Conservation (phyloP, 139 green algal genomes). For the Mychonastes homosphaera region DNA sequence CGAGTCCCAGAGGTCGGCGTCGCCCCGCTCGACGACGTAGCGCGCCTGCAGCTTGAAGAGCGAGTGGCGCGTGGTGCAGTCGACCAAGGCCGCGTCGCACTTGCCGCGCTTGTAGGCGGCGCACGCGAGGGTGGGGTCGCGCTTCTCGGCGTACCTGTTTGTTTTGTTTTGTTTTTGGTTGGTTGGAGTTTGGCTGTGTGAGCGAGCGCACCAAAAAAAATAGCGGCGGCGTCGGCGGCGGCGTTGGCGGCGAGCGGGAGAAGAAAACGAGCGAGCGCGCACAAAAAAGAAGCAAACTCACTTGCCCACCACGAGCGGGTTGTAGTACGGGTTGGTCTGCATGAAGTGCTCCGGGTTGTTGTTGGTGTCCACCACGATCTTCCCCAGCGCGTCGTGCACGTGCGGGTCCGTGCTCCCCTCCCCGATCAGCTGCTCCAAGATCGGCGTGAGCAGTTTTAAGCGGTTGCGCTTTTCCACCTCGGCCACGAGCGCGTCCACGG, state of each 20-base stretch:
- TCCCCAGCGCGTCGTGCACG: slow-evolving; percentile 97
- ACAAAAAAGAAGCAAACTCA: neutral
- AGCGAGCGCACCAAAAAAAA: slow-evolving; percentile 11
- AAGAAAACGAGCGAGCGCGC: slow-evolving; percentile 1
- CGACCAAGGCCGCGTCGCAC: slow-evolving; percentile 93
- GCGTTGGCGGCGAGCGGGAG: neutral
- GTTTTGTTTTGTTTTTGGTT: too few relatives aligned
- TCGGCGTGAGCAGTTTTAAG: slow-evolving; percentile 89
- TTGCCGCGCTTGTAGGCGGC: slow-evolving; percentile 91
- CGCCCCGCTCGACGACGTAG: slow-evolving; percentile 93
- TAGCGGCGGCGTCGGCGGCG: too few relatives aligned
- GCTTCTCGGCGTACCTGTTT: slow-evolving; percentile 95
- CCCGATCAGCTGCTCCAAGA: slow-evolving; percentile 96
- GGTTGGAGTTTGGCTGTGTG: too few relatives aligned
- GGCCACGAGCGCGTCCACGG: slow-evolving; percentile 70
- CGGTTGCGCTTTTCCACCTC: slow-evolving; percentile 79
- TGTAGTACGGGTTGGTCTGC: slow-evolving; percentile 98
- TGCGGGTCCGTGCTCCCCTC: slow-evolving; percentile 86
- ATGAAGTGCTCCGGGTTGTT: slow-evolving; percentile 99
- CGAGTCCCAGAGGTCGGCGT: slow-evolving; percentile 83
- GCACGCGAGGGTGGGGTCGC: slow-evolving; percentile 93
- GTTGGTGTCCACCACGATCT: slow-evolving; percentile 99
- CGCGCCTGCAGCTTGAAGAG: slow-evolving; percentile 97
- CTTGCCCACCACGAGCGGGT: slow-evolving; percentile 52
- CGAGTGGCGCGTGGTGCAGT: slow-evolving; percentile 90